Base-by-base conservation (phyloP, 208 protist species). In the Leishmania martiniquensis region DNA sequence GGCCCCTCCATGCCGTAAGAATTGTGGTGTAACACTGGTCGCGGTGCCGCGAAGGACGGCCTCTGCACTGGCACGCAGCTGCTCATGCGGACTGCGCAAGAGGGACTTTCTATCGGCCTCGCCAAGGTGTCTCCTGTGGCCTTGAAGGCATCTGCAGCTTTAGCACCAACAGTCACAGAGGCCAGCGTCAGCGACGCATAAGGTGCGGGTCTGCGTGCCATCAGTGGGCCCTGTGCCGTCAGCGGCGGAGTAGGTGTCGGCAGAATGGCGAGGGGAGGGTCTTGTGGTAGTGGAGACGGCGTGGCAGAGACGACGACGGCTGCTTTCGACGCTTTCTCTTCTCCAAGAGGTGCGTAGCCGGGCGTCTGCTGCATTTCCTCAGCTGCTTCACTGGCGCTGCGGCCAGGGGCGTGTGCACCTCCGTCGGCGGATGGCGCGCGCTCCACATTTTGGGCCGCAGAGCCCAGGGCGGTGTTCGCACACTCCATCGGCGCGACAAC, bases 1-100 rank as follows among this genome's bases (percentile, higher is more conserved):
- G 59, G 44, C n/a, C 29, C n/a, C 10, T 44, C 32, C 12, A 65
- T 63, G 34, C 72, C 39, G 59, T 67, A 76, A 4, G 72, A 57
- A 44, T 76, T 76, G 42, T 57, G 72, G 25, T 68, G 57, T 57
- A 76, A n/a, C 57, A 29, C 32, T 32, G 72, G 72, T 29, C 44
- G 55, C 63, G 63, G 32, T 68, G 37, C 12, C 39, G 7, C 22
- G 42, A 44, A 45, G 34, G 45, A 47, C 29, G 47, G 45, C 29
- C 5, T 51, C 39, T 32, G 63, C 45, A 4, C 45, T 52, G 67
- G 44, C 34, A 45, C 45, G 15, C 29, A 42, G 67, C 45, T 37
- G 67, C n/a, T 39, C 34, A 29, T 34, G n/a, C n/a, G 5, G n/a
- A 55, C 45, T 68, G 20, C 39, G 39, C 63, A 20, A 68, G 63